Base-by-base conservation (phyloP, 345 rosid genomes). In the Camelina sativa region DNA sequence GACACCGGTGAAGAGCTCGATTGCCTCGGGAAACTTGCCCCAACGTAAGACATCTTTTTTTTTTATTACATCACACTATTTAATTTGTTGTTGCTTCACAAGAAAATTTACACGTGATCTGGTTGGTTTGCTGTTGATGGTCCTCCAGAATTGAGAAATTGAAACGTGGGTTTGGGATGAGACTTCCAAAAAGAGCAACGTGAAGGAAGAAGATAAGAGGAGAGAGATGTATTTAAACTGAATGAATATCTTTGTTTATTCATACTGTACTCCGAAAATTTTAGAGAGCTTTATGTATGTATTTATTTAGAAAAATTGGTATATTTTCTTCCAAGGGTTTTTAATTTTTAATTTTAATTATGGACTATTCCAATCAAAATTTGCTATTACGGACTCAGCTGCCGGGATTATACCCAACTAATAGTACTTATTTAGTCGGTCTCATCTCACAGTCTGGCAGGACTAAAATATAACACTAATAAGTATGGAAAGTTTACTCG, bases 131-230 rank as follows among this genome's bases (percentile, higher is more conserved):
- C 35, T 38, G 76, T 7, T 80, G 48, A 52, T 41, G 0, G 30
- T 28, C 30, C 30, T 28, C 30, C 84, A 94, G 98, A 59, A 85
- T 94, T 66, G 93, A 91, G 93, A 89, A 80, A 79, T 80, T 72
- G 67, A 88, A 82, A 79, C 96, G 73, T 80, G 98, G 98, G 55
- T 94, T 91, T 37, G 98, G 98, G 73, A 94, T 94, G 96, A 94
- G 85, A 81, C 72, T 61, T 70, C 93, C 89, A 5, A 85, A 62
- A 67, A 66, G 82, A 70, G 86, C 79, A 56, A 74, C 82, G 3
- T 71, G 65, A 80, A 20, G 72, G 63, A 57, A 34, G 30, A 47
- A 28, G 35, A 28, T 28, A 28, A 22, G n/a, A 8, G 44, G 1
- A 8, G 37, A 71, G 52, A 38, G 48, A 70, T 44, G 25, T 44